Evolutionary conservation across 441 rosid genomes (phyloP), one percentile per base, ranked within the genome.

Genomic region (Adansonia rubrostipa): DNA sequence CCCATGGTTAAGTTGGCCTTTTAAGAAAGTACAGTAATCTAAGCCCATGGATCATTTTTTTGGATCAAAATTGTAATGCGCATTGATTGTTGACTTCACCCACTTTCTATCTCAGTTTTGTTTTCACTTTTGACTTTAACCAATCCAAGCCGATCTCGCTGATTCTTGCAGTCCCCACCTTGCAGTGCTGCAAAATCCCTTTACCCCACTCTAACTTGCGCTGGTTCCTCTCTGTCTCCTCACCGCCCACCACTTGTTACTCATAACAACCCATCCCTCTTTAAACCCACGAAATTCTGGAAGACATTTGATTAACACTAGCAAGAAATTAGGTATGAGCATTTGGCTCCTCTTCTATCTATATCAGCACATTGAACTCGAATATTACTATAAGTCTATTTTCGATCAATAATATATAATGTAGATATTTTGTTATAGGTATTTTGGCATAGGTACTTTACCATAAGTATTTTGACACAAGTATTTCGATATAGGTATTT

Each of bases 251-350:
- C 70, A 84, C 63, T 8, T 73, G 83, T 77, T 88, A 66, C 80
- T 75, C 17, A 10, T 84, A 57, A 19, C 62, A 57, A 19, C 62
- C 56, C 15, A 50, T 13, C 19, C 61, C n/a, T 36, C 15, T 17
- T 76, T 67, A 40, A 51, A 61, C 22, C 80, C 61, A 1, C 79
- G 70, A 57, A 0, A 8, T 53, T 71, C 74, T n/a, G 9, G 3
- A 80, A 79, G 48, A 76, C 77, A 92, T 96, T 3, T 94, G 89
- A 67, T 65, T 20, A 92, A 90, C 73, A 87, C 84, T 70, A 94
- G 88, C 77, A 81, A 84, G 45, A 80, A 57, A 74, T 78, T 83
- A 80, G 85, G 87, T 89, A 79, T 77, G 44, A 13, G 44, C 19
- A 33, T 63, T 63, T 44, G 45, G 17, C 33, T 13, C 33, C 6